Base-by-base conservation (phyloP, 345 rosid genomes). In the Anastatica hierochuntica region DNA sequence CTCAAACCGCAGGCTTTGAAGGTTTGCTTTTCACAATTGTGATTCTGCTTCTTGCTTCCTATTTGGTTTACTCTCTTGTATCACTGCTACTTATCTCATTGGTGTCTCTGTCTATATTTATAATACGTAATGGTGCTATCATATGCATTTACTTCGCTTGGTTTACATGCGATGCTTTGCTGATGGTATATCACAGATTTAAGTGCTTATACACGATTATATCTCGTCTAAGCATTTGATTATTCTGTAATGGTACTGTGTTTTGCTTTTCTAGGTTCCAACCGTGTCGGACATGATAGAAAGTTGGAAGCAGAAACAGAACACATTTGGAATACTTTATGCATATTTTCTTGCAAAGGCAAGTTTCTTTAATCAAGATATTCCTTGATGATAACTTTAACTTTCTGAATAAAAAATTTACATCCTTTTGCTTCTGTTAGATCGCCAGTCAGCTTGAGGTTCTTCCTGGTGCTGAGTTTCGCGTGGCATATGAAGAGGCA, bases 261-360 rank as follows among this genome's bases (percentile, higher is more conserved):
- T 24, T 33, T 43, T 49, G 43, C 43, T 43, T 67, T 15, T 64
- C 31, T 81, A 94, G 99, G 77, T 94, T 13, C 97, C 99, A 31
- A 84, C 92, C 18, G 14, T 78, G 71, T 72, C 79, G 34, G 99
- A 88, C 68, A 94, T 94, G 99, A 57, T 88, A 44, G 95, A 85
- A 30, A 84, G 80, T 83, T 85, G 80, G 85, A 94, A 88, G 79
- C 85, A 85, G 68, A 85, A 85, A 37, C 84, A 85, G 43, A 94
- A 88, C 56, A 60, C 72, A 53, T 88, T 94, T 42, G 95, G 92
- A 59, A 88, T 94, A 68, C 81, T 94, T 34, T 85, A 88, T 47
- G 77, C 89, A 73, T 88, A 92, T 94, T 85, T 94, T 69, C 97
- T 94, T 72, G 97, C 99, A 37, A 85, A 85, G 97, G 99, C 57